Evolutionary conservation across 257 asterid species (phyloP).

Genomic region (Solanum dulcamara): DNA sequence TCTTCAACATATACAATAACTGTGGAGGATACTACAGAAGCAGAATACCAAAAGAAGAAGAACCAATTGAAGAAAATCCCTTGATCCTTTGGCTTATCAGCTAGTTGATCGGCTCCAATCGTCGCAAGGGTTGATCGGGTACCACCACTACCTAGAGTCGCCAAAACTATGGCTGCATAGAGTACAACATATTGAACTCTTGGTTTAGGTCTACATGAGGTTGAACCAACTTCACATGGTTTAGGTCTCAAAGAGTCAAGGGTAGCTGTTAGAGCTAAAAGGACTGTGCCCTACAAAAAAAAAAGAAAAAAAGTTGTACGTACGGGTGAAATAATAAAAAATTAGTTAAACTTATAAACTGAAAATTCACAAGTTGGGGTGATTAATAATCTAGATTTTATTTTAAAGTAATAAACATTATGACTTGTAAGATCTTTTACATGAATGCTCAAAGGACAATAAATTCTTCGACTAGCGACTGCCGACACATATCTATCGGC

Average conservation of each 20-base stretch:
- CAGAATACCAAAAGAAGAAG: constrained; percentile 15
- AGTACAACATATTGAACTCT: constrained; percentile 17
- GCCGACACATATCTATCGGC: too few species aligned
- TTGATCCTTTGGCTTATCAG: constrained; percentile 13
- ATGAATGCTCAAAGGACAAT: too few species aligned
- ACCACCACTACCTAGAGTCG: constrained; percentile 23
- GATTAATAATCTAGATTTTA: too few species aligned
- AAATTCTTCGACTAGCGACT: too few species aligned
- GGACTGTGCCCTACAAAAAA: constrained; percentile 22
- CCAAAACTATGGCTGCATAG: constrained; percentile 18
- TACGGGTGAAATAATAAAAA: too few species aligned
- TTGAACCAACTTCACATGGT: constrained; percentile 7
- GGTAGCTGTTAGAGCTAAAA: constrained; percentile 25
- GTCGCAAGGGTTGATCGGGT: constrained; percentile 28
- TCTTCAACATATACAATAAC: constrained; percentile 37
- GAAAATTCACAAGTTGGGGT: too few species aligned
- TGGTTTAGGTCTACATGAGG: constrained; percentile 13
- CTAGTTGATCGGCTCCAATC: constrained; percentile 41
- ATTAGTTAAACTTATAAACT: too few species aligned
- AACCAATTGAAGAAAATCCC: constrained; percentile 33
- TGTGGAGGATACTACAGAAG: constrained; percentile 10
- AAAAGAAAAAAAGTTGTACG: too few species aligned
- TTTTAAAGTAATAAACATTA: too few species aligned
- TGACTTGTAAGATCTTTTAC: too few species aligned
- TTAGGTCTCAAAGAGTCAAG: constrained; percentile 24